Base-by-base conservation (phyloP, 2,329 filamentous ascomycete species). In the Ilyonectria mors-panacis region DNA sequence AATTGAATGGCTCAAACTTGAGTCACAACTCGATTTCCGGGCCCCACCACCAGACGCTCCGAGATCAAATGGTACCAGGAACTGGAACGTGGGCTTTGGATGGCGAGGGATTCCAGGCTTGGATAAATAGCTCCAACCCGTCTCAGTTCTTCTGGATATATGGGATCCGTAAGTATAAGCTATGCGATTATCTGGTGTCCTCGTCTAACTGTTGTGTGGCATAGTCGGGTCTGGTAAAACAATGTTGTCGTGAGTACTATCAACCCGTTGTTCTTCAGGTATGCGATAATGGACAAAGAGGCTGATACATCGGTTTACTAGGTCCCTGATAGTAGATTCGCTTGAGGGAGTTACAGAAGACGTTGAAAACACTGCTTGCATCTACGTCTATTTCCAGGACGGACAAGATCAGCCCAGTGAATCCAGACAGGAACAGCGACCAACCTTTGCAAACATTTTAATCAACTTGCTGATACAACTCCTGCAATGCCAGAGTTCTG, bases 371-470 rank as follows among this genome's bases (percentile, higher is more conserved):
- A 33, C 48, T 19, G 48, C 48, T 17, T 51, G 48, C 12, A 51
- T 51, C 28, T 51, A 51, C 48, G 26, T 51, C 8, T 51, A 51
- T 51, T 51, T 51, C 9, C 48, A 33, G 28, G 48, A 51, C 12
- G 26, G 17, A 21, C 48, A 51, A 6, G 48, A 51, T 30, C 48
- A 51, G 1, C 26, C 39, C 15, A 42, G 17, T n/a, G 39, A n/a
- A 42, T n/a, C 39, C 39, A 42, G 39, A n/a, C 39, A 51, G 7
- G 48, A 51, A 10, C 48, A 51, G 4, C 26, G 48, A 19, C 48
- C 48, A 19, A 51, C 10, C 7, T 35, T 33, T 51, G 48, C 17
- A 19, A 30, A 33, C 4, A 51, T 51, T n/a, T 19, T 51, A 2
- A 51, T 19, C 26, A 33, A 12, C 6, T 21, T 51, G 48, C 12